These are phyloP conservation scores for Omphalotus guepiniiformis DNA, from an alignment of 768 basidiomycete species.

Conservation along the genomic window DNA sequence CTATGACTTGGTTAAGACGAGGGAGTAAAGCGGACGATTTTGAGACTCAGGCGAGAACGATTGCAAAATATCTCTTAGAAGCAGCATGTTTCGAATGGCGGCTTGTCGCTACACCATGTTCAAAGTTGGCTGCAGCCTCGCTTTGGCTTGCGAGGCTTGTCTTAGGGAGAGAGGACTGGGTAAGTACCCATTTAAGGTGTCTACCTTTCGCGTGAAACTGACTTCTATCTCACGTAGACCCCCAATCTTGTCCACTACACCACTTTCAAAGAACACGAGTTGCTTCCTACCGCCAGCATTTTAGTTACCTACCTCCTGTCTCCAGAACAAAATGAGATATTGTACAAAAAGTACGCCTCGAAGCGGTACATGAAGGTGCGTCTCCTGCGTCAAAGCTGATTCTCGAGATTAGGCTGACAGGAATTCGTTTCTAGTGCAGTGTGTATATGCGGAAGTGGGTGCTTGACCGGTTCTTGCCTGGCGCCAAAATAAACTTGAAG, in stretches of 20 bases:
- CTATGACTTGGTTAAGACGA: slow-evolving; percentile 88
- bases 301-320: slow-evolving; percentile 87
- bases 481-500: not conserved
- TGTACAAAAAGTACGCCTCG: slow-evolving; percentile 90
- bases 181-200: slow-evolving; percentile 34
- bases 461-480: not conserved
- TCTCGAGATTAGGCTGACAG: not conserved
- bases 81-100: slow-evolving; percentile 87
- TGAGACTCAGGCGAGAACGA: slow-evolving; percentile 85
- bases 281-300: slow-evolving; percentile 85
- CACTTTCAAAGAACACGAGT: slow-evolving; percentile 78
- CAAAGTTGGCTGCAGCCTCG: slow-evolving; percentile 81
- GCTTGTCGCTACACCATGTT: slow-evolving; percentile 77
- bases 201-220: slow-evolving; percentile 1
- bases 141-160: slow-evolving; percentile 88
- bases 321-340: slow-evolving; percentile 74
- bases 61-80: slow-evolving; percentile 94
- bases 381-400: slow-evolving; percentile 1
- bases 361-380: slow-evolving; percentile 85
- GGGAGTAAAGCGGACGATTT: slow-evolving; percentile 97
- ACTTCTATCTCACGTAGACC: slow-evolving; percentile 37
- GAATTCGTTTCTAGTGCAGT: slow-evolving; percentile 3
- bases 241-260: slow-evolving; percentile 92
- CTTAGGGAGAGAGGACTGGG: slow-evolving; percentile 84
- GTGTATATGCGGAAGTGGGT: slow-evolving; percentile 9